phyloP scores from a whole-genome alignment of 2,329 filamentous ascomycete species.

The Hypoxylon sp. region DNA sequence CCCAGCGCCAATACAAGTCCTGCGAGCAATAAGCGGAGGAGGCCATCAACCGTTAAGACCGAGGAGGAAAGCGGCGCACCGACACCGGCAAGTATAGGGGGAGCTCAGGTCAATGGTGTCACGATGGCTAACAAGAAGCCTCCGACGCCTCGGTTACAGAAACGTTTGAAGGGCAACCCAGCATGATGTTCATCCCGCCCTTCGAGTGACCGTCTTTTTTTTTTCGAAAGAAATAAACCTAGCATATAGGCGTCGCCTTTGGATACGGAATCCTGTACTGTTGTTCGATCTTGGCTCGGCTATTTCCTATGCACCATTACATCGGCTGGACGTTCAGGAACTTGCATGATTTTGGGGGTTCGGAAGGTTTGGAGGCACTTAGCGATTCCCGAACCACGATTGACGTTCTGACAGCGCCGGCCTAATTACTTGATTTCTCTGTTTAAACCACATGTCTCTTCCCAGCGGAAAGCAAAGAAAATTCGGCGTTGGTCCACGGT shows the following conservation, averaged over 20 bases:
- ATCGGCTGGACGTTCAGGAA: conserved; percentile 44
- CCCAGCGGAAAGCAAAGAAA: conserved; percentile 33
- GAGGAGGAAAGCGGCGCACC: conserved; percentile 69
- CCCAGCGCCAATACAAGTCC: conserved; percentile 78
- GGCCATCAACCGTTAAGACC: conserved; percentile 70
- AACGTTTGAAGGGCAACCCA: conserved; percentile 66
- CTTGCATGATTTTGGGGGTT: conserved; percentile 44
- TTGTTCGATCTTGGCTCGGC: conserved; percentile 44
- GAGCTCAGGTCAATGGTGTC: conserved; percentile 67
- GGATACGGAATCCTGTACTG: conserved; percentile 47
- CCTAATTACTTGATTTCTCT: conserved; percentile 37
- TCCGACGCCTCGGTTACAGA: conserved; percentile 69
- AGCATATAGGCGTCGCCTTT: conserved; percentile 51
- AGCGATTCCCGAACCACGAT: conserved; percentile 43
- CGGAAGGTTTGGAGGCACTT: conserved; percentile 37
- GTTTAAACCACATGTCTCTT: conserved; percentile 15
- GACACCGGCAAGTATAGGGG: conserved; percentile 61
- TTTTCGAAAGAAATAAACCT: conserved; percentile 21
- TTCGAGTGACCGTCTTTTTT: conserved; percentile 4
- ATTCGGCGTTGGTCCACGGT: conserved; percentile 42
- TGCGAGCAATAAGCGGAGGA: conserved; percentile 71
- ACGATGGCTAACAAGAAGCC: conserved; percentile 65
- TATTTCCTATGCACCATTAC: conserved; percentile 39
- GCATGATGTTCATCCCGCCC: conserved; percentile 26
- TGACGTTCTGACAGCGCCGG: conserved; percentile 37